Evolutionary conservation across 345 rosid genomes (phyloP), one percentile per base, ranked within the genome.

Genomic region (Rhodamnia rubescens): DNA sequence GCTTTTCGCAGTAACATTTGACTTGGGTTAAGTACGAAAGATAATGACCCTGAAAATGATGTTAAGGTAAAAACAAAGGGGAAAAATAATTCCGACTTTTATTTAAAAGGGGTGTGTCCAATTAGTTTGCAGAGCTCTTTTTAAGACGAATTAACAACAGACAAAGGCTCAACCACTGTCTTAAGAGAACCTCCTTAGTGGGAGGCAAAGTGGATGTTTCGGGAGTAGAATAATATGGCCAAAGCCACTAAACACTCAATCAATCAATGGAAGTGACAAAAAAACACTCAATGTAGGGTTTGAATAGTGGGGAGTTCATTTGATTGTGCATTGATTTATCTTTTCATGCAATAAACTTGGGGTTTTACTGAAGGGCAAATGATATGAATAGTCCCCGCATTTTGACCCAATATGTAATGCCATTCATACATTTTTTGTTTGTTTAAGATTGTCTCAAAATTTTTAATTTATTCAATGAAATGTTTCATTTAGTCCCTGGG

Each of bases 1-100:
- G 40, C 80, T 69, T 69, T 36, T 69, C 14, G 80, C 80, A 69
- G 80, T 32, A 69, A 69, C 80, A 69, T 69, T 69, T 69, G 80
- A 69, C 80, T 6, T 36, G 47, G 47, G 1, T 11, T 69, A 36
- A 69, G 80, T 69, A 36, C 47, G 9, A 5, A 5, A 21, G 80
- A 69, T 69, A 18, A 69, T 69, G 80, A 69, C 80, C 80, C 80
- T 36, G 47, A 20, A 18, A 69, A 69, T 18, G 80, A 69, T 69
- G 80, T 8, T 11, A 9, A 18, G 36, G 9, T 20, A 32, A 69
- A 69, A 36, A 32, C 24, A 20, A 69, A 18, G 16, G 47, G 44
- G 47, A 11, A 21, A 9, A 69, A 69, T n/a, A 69, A 36, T 21
- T 21, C 32, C 2, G 5, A 18, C 36, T 18, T 69, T 18, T 69